Evolutionary conservation across 2,329 filamentous ascomycete genomes (phyloP).

Genomic region (Fusarium coffeatum): DNA sequence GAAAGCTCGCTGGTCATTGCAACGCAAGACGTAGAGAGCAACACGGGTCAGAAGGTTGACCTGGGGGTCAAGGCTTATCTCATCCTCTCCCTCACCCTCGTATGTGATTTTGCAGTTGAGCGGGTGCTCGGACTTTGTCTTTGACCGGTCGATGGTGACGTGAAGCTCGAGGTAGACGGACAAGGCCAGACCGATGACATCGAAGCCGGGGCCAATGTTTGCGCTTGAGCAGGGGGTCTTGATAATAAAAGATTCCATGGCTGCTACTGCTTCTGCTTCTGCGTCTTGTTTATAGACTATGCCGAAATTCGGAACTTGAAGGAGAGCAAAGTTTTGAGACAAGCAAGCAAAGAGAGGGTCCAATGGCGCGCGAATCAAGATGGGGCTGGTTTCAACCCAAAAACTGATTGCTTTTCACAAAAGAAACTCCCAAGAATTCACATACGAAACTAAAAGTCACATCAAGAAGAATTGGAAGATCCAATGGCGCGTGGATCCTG

Average conservation of each 20-base stretch:
- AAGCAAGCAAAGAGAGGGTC: slow-evolving; percentile 21
- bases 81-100: slow-evolving; percentile 81
- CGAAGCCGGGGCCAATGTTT: slow-evolving; percentile 97
- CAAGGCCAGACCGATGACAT: slow-evolving; percentile 94
- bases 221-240: slow-evolving; percentile 93
- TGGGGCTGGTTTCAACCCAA: slow-evolving; percentile 28
- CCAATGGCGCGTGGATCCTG: slow-evolving; percentile 5
- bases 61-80: slow-evolving; percentile 86
- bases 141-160: slow-evolving; percentile 77
- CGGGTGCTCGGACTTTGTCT: slow-evolving; percentile 65
- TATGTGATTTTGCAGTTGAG: slow-evolving; percentile 93
- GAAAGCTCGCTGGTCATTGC: slow-evolving; percentile 87
- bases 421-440: slow-evolving; percentile 11
- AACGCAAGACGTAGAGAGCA: slow-evolving; percentile 92
- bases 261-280: slow-evolving; percentile 38
- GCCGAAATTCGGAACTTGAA: slow-evolving; percentile 15
- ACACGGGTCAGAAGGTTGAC: slow-evolving; percentile 94
- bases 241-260: slow-evolving; percentile 74
- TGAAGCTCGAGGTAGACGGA: slow-evolving; percentile 93
- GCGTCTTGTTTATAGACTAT: slow-evolving; percentile 35
- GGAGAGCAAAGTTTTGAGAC: slow-evolving; percentile 23
- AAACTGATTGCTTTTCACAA: slow-evolving; percentile 3
- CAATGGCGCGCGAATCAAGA: slow-evolving; percentile 33
- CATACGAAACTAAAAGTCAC: neutral
- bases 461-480: neutral